phyloP scores from a whole-genome alignment of 768 basidiomycete species.

The Strobilomyces echinocephalus region DNA sequence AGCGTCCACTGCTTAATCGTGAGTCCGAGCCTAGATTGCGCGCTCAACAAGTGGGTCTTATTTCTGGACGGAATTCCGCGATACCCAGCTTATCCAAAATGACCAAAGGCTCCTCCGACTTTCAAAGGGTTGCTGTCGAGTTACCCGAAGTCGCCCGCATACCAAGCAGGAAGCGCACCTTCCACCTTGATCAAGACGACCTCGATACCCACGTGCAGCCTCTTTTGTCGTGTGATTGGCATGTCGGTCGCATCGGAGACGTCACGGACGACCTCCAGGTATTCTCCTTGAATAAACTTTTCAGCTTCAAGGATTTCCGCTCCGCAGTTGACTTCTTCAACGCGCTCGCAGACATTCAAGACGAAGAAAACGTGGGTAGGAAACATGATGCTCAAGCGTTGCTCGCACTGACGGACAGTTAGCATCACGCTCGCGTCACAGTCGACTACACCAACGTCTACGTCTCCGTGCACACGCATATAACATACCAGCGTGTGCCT shows the following conservation, averaged over 20 bases:
- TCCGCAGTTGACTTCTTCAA: slow-evolving; percentile 28
- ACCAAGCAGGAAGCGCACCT: slow-evolving; percentile 31
- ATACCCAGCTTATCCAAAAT: background rate
- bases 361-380: slow-evolving; percentile 30
- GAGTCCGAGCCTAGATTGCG: slow-evolving; percentile 9
- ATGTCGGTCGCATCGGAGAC: slow-evolving; percentile 14
- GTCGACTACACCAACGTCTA: slow-evolving; percentile 23
- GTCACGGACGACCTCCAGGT: slow-evolving; percentile 11
- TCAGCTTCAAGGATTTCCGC: slow-evolving; percentile 23
- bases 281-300: slow-evolving; percentile 26
- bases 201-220: slow-evolving; percentile 34
- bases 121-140: slow-evolving; percentile 8
- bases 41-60: slow-evolving; percentile 20
- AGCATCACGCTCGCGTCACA: slow-evolving; percentile 32
- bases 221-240: slow-evolving; percentile 32
- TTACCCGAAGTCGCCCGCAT: slow-evolving; percentile 26
- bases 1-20: background rate
- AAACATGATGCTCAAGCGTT: background rate
- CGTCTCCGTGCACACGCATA: slow-evolving; percentile 26
- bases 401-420: background rate
- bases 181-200: slow-evolving; percentile 32
- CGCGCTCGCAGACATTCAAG: slow-evolving; percentile 22
- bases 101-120: slow-evolving; percentile 13
- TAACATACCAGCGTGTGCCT: slow-evolving; percentile 16
- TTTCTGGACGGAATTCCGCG: background rate